Conservation (phyloP, 306 rosid species). For the Senna siamea region DNA sequence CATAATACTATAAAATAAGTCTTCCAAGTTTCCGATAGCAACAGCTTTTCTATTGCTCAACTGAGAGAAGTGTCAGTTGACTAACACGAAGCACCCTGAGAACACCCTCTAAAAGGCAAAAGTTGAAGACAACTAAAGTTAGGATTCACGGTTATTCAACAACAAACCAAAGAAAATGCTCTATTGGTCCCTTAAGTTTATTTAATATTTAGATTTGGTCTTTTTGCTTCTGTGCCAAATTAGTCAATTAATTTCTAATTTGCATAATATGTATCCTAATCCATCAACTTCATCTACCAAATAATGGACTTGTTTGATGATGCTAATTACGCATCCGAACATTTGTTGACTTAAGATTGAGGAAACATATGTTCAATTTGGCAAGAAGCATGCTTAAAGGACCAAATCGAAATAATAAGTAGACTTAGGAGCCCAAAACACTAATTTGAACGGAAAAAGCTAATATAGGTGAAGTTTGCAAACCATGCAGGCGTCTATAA, state of each 20-base stretch:
- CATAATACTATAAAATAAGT: background rate
- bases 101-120: background rate
- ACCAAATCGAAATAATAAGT: background rate
- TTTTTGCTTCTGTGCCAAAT: background rate
- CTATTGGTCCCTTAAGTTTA: background rate
- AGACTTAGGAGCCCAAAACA: background rate
- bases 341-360: background rate
- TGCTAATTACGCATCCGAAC: background rate
- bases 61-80: background rate
- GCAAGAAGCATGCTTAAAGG: background rate
- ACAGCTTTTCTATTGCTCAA: background rate
- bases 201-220: background rate
- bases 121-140: background rate
- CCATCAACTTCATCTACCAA: background rate
- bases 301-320: background rate
- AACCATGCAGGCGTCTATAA: background rate
- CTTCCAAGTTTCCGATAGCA: background rate
- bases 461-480: conserved; percentile 12
- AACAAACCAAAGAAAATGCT: background rate
- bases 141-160: background rate
- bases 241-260: background rate
- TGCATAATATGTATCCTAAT: background rate
- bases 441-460: background rate
- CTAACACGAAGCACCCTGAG: background rate
- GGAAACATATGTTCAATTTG: background rate